Conservation (phyloP, 768 basidiomycete species). For the Sarcodon aspratus region DNA sequence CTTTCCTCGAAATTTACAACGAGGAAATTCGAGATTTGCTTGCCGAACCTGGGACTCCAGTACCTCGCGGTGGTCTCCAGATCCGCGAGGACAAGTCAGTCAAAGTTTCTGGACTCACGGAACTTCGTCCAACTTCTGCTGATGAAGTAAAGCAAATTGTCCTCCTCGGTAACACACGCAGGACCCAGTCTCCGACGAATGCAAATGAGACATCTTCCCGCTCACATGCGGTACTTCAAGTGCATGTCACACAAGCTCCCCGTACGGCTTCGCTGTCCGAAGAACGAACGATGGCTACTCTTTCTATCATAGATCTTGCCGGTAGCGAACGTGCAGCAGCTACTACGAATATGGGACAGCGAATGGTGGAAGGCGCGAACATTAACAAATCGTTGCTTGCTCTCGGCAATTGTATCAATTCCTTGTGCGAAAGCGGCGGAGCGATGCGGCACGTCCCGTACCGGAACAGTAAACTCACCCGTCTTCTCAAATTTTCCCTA, state of each 20-base stretch:
- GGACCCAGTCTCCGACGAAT: conserved; percentile 90
- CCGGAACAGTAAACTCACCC: conserved; percentile 96
- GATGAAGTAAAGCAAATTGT: conserved; percentile 95
- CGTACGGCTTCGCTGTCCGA: conserved; percentile 79
- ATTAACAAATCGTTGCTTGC: conserved; percentile 98
- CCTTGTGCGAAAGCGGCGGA: conserved; percentile 89
- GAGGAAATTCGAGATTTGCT: conserved; percentile 97
- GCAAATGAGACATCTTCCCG: conserved; percentile 96
- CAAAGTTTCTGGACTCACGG: conserved; percentile 77
- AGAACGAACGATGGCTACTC: conserved; percentile 74
- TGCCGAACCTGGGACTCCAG: conserved; percentile 49
- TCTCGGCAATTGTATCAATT: conserved; percentile 96
- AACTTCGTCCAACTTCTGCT: conserved; percentile 70
- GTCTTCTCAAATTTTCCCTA: conserved; percentile 92
- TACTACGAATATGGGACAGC: conserved; percentile 93
- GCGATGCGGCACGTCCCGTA: conserved; percentile 88
- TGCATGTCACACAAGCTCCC: conserved; percentile 83
- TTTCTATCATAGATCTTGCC: conserved; percentile 96
- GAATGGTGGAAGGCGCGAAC: conserved; percentile 97
- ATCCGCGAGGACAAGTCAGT: conserved; percentile 94
- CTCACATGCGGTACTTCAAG: conserved; percentile 95
- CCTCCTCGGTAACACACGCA: conserved; percentile 72
- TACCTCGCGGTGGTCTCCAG: conserved; percentile 77
- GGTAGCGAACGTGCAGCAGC: conserved; percentile 96
- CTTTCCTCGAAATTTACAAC: conserved; percentile 98